Conservation (phyloP, 306 rosid genomes). For the Lotus japonicus region DNA sequence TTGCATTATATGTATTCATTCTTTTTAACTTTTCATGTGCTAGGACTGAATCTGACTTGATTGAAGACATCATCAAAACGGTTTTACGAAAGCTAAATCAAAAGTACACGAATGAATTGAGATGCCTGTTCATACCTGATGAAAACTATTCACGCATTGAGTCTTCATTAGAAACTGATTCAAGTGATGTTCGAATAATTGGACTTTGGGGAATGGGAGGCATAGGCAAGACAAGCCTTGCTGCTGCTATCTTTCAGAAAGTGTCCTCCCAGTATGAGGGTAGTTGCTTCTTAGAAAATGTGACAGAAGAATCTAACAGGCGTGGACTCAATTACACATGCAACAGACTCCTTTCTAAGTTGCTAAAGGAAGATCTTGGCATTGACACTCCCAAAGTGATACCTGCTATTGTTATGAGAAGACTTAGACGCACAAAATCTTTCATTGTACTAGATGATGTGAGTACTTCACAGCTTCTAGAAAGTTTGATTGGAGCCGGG, state of each 20-base stretch:
- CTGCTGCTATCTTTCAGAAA: background rate
- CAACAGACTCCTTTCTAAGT: background rate
- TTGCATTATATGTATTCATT: background rate
- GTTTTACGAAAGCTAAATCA: background rate
- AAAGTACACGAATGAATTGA: background rate
- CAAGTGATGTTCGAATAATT: background rate
- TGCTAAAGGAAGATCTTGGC: background rate
- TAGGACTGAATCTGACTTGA: background rate
- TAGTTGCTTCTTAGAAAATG: slow-evolving; percentile 6
- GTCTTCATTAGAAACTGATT: background rate
- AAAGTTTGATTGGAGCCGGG: background rate
- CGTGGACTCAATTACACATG: background rate
- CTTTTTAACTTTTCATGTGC: background rate
- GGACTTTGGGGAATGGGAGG: slow-evolving; percentile 31
- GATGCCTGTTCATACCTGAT: background rate
- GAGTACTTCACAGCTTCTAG: background rate
- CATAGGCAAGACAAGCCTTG: slow-evolving; percentile 26
- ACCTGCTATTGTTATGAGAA: background rate
- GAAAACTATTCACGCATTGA: background rate
- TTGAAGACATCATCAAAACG: background rate
- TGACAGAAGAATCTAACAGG: background rate
- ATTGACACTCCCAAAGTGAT: background rate
- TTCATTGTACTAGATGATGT: slow-evolving; percentile 23
- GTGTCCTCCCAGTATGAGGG: background rate
- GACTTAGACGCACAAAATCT: background rate